phyloP scores from a whole-genome alignment of 108 stramenopile genomes.

The Chaetoceros tenuissimus region DNA sequence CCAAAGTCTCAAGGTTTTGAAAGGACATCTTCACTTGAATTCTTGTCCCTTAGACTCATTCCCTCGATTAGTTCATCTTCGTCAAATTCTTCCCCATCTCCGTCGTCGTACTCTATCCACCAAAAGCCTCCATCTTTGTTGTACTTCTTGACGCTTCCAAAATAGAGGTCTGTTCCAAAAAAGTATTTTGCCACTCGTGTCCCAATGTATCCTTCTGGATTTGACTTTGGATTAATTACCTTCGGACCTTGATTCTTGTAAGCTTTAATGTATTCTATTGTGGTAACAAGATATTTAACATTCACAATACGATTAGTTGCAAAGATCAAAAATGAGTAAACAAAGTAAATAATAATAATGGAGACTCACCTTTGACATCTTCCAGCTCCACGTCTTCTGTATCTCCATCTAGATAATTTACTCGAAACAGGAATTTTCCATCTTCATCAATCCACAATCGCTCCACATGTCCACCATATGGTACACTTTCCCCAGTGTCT shows the following conservation, averaged over 20 bases:
- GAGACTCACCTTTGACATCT: conserved; percentile 45
- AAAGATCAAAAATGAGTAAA: not conserved
- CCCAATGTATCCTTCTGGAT: conserved; percentile 2
- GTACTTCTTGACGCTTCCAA: conserved; percentile 37
- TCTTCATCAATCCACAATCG: conserved; percentile 12
- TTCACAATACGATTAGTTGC: no score
- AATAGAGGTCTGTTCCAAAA: conserved; percentile 37
- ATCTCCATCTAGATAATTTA: conserved; percentile 69
- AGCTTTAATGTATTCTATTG: conserved; percentile 1
- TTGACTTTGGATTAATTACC: conserved; percentile 1
- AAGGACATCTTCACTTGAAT: no score
- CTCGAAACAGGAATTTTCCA: conserved; percentile 18
- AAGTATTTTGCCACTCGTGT: not conserved
- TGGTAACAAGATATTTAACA: no score
- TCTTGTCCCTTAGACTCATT: conserved; percentile 23
- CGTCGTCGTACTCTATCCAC: conserved; percentile 57
- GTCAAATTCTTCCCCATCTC: conserved; percentile 42
- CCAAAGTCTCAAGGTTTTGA: no score
- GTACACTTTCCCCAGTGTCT: conserved; percentile 37
- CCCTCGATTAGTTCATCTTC: conserved; percentile 30
- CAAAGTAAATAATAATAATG: not conserved
- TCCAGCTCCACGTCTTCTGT: conserved; percentile 30
- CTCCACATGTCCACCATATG: conserved; percentile 30
- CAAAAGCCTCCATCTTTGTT: conserved; percentile 31
- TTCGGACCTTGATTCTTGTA: conserved; percentile 2